A percentile compares a stretch with the other conserved stretches of the same genome.
Conservation (phyloP, 2,329 filamentous ascomycete genomes). For the Diplodia corticola region DNA sequence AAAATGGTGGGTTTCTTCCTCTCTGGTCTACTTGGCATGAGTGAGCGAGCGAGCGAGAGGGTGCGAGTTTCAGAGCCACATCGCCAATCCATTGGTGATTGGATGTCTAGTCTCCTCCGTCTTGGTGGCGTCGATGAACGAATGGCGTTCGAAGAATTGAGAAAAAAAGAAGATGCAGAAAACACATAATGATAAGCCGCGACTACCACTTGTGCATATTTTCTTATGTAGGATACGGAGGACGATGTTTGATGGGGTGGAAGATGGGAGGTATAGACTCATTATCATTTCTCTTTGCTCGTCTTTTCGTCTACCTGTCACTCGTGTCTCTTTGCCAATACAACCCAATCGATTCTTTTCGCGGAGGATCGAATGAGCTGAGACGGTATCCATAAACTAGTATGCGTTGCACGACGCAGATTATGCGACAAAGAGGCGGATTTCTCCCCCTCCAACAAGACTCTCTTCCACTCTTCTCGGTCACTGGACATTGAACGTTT, state of each 20-base stretch:
- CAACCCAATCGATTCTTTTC: not conserved
- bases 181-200: conserved; percentile 1
- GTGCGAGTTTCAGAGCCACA: not conserved
- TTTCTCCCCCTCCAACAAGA: not conserved
- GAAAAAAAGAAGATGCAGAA: not conserved
- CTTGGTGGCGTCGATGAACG: not conserved
- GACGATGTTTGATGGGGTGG: not conserved
- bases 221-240: conserved; percentile 13
- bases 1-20: conserved; percentile 9
- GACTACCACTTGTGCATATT: conserved; percentile 13
- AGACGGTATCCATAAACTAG: not conserved
- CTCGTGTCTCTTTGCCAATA: not conserved
- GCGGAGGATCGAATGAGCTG: not conserved
- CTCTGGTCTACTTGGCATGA: not conserved
- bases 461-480: not conserved
- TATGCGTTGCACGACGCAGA: not conserved
- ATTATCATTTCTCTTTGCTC: not conserved
- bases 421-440: not conserved
- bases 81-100: not conserved
- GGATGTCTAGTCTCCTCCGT: not conserved
- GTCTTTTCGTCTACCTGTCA: not conserved
- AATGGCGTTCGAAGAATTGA: not conserved
- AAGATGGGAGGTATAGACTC: not conserved
- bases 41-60: conserved; percentile 4
- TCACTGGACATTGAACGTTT: not conserved